Conservation (phyloP, 164 flowering plant genomes). For the Magnolia officinalis region DNA sequence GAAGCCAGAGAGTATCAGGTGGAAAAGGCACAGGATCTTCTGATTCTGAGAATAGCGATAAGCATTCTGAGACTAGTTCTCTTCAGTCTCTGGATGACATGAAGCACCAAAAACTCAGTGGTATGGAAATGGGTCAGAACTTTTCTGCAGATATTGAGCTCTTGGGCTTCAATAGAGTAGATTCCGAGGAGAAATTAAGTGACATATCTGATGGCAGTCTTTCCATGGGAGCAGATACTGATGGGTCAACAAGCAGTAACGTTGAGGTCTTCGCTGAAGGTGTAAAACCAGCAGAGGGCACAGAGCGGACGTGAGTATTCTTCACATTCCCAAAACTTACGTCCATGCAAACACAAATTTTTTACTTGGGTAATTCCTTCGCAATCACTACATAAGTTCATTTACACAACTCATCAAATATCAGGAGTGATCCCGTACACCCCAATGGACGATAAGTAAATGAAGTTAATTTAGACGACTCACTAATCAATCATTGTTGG, state of each 20-base stretch:
- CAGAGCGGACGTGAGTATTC: slow-evolving; percentile 40
- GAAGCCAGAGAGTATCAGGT: slow-evolving; percentile 27
- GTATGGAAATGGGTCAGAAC: slow-evolving; percentile 30
- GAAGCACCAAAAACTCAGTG: slow-evolving; percentile 28
- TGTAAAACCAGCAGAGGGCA: slow-evolving; percentile 22
- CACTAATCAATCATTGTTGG: background rate
- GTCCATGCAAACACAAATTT: background rate
- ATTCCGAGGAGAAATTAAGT: slow-evolving; percentile 53
- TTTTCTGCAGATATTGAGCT: slow-evolving; percentile 35
- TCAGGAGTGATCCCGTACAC: background rate
- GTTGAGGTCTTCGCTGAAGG: slow-evolving; percentile 33
- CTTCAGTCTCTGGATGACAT: slow-evolving; percentile 44
- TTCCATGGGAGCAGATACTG: slow-evolving; percentile 65
- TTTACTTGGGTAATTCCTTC: background rate
- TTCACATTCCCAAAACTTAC: background rate
- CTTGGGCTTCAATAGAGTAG: slow-evolving; percentile 42
- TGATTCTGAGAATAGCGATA: slow-evolving; percentile 38
- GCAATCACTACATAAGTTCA: background rate
- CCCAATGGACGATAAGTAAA: background rate
- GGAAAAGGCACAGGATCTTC: slow-evolving; percentile 27
- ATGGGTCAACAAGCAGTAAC: slow-evolving; percentile 31
- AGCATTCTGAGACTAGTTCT: slow-evolving; percentile 42
- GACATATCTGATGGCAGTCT: slow-evolving; percentile 62
- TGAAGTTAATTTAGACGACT: background rate
- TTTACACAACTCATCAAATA: background rate